Evolutionary conservation across 495 filamentous ascomycete genomes (phyloP), one percentile per base, ranked within the genome.

Genomic region (Viridothelium virens): DNA sequence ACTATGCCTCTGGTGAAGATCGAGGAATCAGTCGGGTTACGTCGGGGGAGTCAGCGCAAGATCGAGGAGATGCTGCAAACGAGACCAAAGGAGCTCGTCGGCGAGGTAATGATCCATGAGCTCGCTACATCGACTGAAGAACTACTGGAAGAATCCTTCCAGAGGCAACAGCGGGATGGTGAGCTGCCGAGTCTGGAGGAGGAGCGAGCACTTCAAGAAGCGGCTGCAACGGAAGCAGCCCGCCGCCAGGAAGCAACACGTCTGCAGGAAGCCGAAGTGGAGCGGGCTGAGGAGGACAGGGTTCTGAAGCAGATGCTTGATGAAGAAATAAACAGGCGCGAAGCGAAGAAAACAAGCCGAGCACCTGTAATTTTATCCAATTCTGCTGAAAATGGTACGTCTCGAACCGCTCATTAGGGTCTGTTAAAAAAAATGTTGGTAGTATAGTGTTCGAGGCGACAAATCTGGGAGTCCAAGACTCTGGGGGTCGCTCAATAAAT

Each of bases 51-150:
- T 14, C 82, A 77, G 65, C 85, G 83, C 63, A 87, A 85, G 73
- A 84, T 95, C 34, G 82, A 88, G 68, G 84, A 87, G 59, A 85
- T 90, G 61, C 74, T 92, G 63, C 85, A 83, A 64, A 83, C 79
- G 3, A 88, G 87, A 71, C 89, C 90, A 2, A 91, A 85, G 68
- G 79, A 85, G 37, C 80, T 93, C 10, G 79, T 91, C 18, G 89
- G 88, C 2, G 84, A 88, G 67, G 88, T 91, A 62, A 97, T 98
- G 92, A 91, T 98, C 12, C 87, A 90, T 74, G 89, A 91, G 65
- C 82, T 98, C 46, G 89, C 90, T 9, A 84, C 88, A 61, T 85
- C 87, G 4, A 86, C 97, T 56, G 87, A 90, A 66, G 94, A 97
- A 68, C 85, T 92, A 18, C 79, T 98, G 25, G 92, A 97, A 73